Percentiles rank a stretch among this genome's conserved stretches.
Conservation (phyloP, 495 filamentous ascomycete species). For the Penicillium bialowiezense region DNA sequence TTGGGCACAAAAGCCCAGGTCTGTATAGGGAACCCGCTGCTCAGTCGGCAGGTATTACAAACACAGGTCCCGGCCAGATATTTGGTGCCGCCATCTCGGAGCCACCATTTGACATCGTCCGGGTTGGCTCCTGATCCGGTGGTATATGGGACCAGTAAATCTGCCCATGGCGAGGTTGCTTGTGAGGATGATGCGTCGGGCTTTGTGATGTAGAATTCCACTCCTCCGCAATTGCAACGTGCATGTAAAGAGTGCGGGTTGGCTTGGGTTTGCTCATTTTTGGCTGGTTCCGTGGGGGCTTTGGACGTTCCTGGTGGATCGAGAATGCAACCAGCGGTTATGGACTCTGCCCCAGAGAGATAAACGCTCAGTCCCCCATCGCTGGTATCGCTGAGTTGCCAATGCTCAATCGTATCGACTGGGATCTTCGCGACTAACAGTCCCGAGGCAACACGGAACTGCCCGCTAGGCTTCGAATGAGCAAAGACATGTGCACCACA, state of each 20-base stretch:
- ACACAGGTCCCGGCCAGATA: conserved; percentile 66
- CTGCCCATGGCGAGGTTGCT: conserved; percentile 49
- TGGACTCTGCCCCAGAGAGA: conserved; percentile 27
- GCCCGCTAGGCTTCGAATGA: conserved; percentile 24
- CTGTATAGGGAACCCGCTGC: conserved; percentile 65
- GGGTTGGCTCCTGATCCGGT: conserved; percentile 35
- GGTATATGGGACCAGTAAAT: conserved; percentile 51
- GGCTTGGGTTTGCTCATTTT: not conserved
- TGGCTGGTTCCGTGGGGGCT: conserved; percentile 1
- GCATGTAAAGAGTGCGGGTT: conserved; percentile 24
- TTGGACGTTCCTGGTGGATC: conserved; percentile 16
- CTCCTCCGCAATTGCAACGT: conserved; percentile 41
- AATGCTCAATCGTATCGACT: conserved; percentile 45
- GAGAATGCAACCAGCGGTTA: conserved; percentile 16
- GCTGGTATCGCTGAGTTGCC: conserved; percentile 44
- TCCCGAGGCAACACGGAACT: conserved; percentile 44
- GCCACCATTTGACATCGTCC: conserved; percentile 52
- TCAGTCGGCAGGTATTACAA: conserved; percentile 60
- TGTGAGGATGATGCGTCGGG: conserved; percentile 39
- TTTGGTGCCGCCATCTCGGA: conserved; percentile 37
- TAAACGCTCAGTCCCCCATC: conserved; percentile 60
- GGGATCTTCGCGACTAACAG: conserved; percentile 32
- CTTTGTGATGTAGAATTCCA: conserved; percentile 42
- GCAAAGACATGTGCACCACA: conserved; percentile 66
- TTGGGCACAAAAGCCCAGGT: conserved; percentile 67